These are phyloP conservation scores for Agaricus subrufescens DNA, from an alignment of 768 basidiomycete genomes.

Conservation along the genomic window DNA sequence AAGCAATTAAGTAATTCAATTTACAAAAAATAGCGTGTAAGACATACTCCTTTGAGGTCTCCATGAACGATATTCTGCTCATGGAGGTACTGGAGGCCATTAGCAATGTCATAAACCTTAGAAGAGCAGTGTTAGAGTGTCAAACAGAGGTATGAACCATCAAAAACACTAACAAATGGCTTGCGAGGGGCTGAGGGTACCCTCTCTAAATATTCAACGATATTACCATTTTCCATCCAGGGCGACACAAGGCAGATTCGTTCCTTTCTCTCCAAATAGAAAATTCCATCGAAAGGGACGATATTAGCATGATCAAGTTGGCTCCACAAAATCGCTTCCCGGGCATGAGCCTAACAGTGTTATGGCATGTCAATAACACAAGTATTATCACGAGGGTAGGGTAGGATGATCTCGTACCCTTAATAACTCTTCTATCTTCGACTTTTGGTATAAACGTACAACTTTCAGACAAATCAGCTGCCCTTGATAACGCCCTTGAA, in stretches of 20 bases:
- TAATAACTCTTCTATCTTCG: conserved; percentile 9
- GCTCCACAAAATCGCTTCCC: conserved; percentile 8
- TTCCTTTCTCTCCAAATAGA: not conserved
- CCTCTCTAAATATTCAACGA: conserved; percentile 1
- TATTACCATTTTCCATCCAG: conserved; percentile 13
- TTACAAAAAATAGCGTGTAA: too few species aligned
- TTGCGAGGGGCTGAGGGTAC: conserved; percentile 1
- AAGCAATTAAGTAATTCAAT: not conserved
- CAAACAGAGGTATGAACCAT: not conserved
- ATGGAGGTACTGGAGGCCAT: conserved; percentile 11
- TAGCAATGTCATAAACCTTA: conserved; percentile 9
- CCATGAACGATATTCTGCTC: conserved; percentile 11
- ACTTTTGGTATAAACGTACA: conserved; percentile 14
- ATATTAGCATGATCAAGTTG: conserved; percentile 3
- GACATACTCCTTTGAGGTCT: conserved; percentile 12
- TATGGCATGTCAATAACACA: too few species aligned
- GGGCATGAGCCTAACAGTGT: not conserved
- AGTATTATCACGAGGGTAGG: conserved; percentile 18
- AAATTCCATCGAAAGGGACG: conserved; percentile 7
- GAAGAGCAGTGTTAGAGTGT: conserved; percentile 16
- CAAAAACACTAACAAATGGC: not conserved
- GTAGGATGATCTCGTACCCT: conserved; percentile 13
- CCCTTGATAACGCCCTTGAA: conserved; percentile 16
- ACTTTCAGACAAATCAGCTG: conserved; percentile 19
- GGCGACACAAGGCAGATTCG: conserved; percentile 10